These are phyloP conservation scores for Eucalyptus victrix DNA, from an alignment of 345 rosid genomes.

Conservation along the genomic window DNA sequence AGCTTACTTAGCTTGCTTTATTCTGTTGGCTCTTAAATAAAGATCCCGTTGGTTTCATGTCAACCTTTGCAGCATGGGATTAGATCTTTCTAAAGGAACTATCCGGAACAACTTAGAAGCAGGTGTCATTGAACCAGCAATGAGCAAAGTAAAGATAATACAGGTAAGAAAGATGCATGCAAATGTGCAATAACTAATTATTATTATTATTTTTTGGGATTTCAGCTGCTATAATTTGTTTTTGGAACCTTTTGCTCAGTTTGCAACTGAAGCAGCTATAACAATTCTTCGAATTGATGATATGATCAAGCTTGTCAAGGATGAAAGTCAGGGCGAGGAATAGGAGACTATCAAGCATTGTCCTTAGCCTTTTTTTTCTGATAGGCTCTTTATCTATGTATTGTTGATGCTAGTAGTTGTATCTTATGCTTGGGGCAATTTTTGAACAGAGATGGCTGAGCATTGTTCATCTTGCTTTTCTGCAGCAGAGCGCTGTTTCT, in stretches of 20 bases:
- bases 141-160: slow-evolving; percentile 99
- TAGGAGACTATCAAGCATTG: neutral
- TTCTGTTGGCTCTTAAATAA: neutral
- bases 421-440: neutral
- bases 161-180: slow-evolving; percentile 37
- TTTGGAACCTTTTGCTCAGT: slow-evolving; percentile 12
- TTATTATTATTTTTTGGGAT: neutral
- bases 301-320: slow-evolving; percentile 93
- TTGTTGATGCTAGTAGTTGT: neutral
- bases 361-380: neutral
- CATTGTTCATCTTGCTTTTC: neutral
- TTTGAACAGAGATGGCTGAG: neutral
- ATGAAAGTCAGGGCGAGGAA: slow-evolving; percentile 63
- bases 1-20: neutral
- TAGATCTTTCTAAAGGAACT: slow-evolving; percentile 74
- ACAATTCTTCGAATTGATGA: slow-evolving; percentile 95
- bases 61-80: slow-evolving; percentile 69
- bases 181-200: neutral
- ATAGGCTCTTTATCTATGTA: neutral
- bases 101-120: slow-evolving; percentile 94
- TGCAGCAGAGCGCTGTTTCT: neutral
- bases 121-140: slow-evolving; percentile 97
- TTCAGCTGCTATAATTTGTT: neutral
- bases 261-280: slow-evolving; percentile 97
- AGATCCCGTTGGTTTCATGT: neutral